These are phyloP conservation scores for Globisporangium megalacanthum DNA, from an alignment of 352 stramenopile genomes.

Conservation along the genomic window DNA sequence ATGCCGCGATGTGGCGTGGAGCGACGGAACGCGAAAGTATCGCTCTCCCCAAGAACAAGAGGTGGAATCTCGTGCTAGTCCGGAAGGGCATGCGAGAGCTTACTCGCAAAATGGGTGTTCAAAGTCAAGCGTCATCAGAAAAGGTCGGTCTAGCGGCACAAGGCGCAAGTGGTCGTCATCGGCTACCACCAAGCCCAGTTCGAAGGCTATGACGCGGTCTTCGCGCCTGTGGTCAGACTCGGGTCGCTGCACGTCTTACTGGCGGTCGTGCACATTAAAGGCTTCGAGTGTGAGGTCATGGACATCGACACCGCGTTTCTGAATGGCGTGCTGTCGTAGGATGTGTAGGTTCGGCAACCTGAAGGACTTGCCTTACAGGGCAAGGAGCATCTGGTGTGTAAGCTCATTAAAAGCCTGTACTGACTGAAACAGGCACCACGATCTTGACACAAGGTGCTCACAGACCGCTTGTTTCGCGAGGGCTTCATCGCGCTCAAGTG, in stretches of 20 bases:
- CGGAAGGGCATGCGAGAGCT: too few species aligned
- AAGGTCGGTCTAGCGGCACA: too few species aligned
- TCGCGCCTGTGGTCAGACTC: neutral
- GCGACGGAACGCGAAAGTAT: too few species aligned
- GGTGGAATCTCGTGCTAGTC: too few species aligned
- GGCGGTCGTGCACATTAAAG: neutral
- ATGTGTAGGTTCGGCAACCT: neutral
- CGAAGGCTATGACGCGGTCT: neutral
- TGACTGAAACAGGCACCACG: neutral
- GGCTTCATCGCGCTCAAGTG: constrained; percentile 7
- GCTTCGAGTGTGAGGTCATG: constrained; percentile 1
- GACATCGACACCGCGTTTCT: constrained; percentile 1
- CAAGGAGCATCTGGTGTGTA: neutral
- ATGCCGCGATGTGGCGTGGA: too few species aligned
- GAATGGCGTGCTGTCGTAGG: neutral
- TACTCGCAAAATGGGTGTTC: too few species aligned
- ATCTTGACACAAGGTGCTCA: constrained; percentile 3
- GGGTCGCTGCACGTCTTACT: neutral
- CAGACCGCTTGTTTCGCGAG: neutral
- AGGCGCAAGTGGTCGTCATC: too few species aligned
- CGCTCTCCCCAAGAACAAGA: too few species aligned
- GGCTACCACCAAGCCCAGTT: too few species aligned
- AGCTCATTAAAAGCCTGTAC: neutral
- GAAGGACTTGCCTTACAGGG: neutral
- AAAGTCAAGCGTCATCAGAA: too few species aligned